Evolutionary conservation across 169 alveolate species (phyloP), one percentile per base, ranked within the genome.

Genomic region (Babesia gibsoni): DNA sequence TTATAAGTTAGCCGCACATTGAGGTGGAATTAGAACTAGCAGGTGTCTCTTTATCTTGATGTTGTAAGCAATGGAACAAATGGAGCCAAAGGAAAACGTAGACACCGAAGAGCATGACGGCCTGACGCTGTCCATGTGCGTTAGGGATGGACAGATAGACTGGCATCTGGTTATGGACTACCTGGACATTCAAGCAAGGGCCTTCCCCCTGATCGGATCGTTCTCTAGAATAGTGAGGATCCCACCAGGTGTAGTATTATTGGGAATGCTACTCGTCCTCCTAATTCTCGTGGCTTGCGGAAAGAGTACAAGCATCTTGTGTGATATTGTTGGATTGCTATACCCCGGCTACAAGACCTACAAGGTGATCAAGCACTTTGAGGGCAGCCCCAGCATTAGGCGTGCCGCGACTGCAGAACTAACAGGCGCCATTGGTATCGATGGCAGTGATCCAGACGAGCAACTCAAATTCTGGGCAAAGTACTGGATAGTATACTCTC

Each of bases 401-500:
- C 37, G 72, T 22, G 72, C 58, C 6, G 72, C 72, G 7, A 61
- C 72, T 1, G 36, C 27, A 23, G 72, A 61, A 48, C 3, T 61
- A 32, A 46, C 4, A 3, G 58, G 58, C 12, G 72, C 72, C 33
- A 45, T 61, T 1, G 72, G 72, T 4, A 43, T 61, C 23, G 72
- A 57, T 22, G 53, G 73, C 20, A 52, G 77, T 42, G 36, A n/a
- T 7, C 73, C 57, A 2, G 64, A 79, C 33, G 67, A 58, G 41
- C 67, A 79, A 29, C 63, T 79, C 37, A 50, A 54, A 37, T 79
- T 65, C 70, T 79, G 88, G 88, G 68, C 68, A 3, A 79, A 69
- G 64, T 79, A 79, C 70, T 79, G 88, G 88, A 56, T 79, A 12
- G 88, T 79, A 0, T 79, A 65, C 56, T 79, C 88, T 43, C 67